Conservation (phyloP, 140 eudicot species). For the Cichorium intybus region DNA sequence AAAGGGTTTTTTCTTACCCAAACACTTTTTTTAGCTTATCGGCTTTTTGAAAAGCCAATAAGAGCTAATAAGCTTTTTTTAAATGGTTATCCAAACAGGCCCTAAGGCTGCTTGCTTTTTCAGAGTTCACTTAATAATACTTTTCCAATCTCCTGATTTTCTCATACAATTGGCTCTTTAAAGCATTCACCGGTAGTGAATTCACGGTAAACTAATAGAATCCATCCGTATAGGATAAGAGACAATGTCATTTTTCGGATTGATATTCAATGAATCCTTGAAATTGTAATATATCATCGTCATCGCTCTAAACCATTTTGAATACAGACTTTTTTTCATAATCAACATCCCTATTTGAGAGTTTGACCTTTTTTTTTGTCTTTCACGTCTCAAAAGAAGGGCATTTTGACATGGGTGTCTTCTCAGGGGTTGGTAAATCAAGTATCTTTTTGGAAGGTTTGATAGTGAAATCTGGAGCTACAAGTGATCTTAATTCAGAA, state of each 20-base stretch:
- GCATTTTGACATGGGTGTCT: constrained; percentile 23
- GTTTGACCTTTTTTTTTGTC: constrained; percentile 22
- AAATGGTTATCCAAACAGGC: too few species aligned
- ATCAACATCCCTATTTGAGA: constrained; percentile 8
- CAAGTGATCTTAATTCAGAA: constrained; percentile 28
- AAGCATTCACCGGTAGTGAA: constrained; percentile 22
- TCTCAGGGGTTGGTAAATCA: constrained; percentile 7
- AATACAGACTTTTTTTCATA: constrained; percentile 26
- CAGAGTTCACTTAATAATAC: constrained; percentile 42
- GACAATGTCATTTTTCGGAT: constrained; percentile 30
- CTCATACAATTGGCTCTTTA: constrained; percentile 45
- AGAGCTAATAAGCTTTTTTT: too few species aligned
- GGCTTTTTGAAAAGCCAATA: too few species aligned
- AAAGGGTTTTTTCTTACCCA: too few species aligned
- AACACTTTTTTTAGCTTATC: too few species aligned
- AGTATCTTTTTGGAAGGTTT: constrained; percentile 36
- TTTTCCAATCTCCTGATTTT: constrained; percentile 61
- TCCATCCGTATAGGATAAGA: constrained; percentile 37
- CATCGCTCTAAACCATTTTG: constrained; percentile 51
- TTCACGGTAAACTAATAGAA: constrained; percentile 41
- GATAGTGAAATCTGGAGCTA: constrained; percentile 35
- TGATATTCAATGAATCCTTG: constrained; percentile 51
- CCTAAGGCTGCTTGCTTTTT: constrained; percentile 28
- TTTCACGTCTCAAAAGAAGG: constrained; percentile 9
- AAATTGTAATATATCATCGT: constrained; percentile 47